Evolutionary conservation across 768 basidiomycete species (phyloP).

Genomic region (Boletus speciosus): DNA sequence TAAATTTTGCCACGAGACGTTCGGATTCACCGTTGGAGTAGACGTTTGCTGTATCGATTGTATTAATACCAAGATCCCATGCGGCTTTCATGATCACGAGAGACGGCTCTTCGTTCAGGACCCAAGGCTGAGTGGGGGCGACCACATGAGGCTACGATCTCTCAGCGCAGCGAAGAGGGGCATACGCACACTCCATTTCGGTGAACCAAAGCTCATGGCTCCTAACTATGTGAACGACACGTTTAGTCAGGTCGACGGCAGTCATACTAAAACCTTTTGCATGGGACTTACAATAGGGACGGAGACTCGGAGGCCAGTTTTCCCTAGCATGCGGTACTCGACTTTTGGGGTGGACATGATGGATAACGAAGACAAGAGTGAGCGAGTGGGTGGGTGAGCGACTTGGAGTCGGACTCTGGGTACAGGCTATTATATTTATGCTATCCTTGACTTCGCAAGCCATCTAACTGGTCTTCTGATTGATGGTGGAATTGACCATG

Average conservation of each 20-base stretch:
- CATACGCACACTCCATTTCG: conserved; percentile 27
- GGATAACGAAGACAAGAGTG: background rate
- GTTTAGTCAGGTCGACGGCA: background rate
- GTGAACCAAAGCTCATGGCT: conserved; percentile 26
- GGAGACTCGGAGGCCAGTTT: conserved; percentile 29
- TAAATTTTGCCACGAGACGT: background rate
- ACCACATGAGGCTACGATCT: background rate
- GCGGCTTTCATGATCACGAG: conserved; percentile 35
- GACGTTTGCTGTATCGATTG: conserved; percentile 36
- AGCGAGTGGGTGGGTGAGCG: background rate
- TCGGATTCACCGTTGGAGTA: background rate
- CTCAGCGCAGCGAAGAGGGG: background rate
- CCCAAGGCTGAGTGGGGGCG: conserved; percentile 18
- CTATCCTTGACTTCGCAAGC: background rate
- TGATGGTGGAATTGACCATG: background rate
- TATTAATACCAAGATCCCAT: conserved; percentile 38
- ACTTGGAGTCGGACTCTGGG: background rate
- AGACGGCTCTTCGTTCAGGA: conserved; percentile 26
- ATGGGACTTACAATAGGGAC: conserved; percentile 31
- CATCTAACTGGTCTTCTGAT: background rate
- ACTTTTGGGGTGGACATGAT: conserved; percentile 13
- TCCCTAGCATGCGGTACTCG: conserved; percentile 26
- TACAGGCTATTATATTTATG: background rate
- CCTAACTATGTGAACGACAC: conserved; percentile 16
- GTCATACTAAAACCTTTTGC: background rate